Evolutionary conservation across 257 asterid genomes (phyloP).

Genomic region (Solanum rostratum): DNA sequence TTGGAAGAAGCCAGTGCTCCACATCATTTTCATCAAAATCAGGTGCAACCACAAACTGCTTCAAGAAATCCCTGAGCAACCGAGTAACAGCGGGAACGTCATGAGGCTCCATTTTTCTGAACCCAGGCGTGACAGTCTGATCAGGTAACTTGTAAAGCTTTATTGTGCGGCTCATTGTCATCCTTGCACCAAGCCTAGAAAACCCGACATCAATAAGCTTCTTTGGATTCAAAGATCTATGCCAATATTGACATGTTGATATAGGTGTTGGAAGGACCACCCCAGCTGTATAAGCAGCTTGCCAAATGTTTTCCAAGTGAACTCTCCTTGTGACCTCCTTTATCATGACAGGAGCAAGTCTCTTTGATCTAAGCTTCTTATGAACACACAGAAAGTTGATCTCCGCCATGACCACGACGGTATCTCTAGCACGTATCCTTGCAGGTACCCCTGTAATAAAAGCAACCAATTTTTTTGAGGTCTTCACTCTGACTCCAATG

Average conservation of each 20-base stretch:
- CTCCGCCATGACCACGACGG: conserved; percentile 13
- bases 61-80: conserved; percentile 17
- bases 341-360: conserved; percentile 23
- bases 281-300: conserved; percentile 27
- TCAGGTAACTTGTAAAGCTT: conserved; percentile 22
- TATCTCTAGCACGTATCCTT: conserved; percentile 12
- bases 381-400: conserved; percentile 22
- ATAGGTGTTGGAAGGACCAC: conserved; percentile 21
- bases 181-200: conserved; percentile 22
- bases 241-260: conserved; percentile 23
- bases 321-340: conserved; percentile 26
- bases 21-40: conserved; percentile 19
- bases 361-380: conserved; percentile 18
- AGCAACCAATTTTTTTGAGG: conserved; percentile 18
- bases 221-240: conserved; percentile 23
- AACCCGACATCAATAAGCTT: conserved; percentile 25
- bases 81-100: conserved; percentile 23
- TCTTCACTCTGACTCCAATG: conserved; percentile 24
- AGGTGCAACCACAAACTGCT: conserved; percentile 17
- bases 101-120: conserved; percentile 23
- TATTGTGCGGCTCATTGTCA: conserved; percentile 28
- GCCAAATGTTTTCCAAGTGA: conserved; percentile 25
- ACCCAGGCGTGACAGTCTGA: conserved; percentile 17
- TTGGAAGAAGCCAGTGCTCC: conserved; percentile 24
- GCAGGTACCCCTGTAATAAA: conserved; percentile 25